Conservation (phyloP, 495 filamentous ascomycete genomes). For the Penicillium lividum region DNA sequence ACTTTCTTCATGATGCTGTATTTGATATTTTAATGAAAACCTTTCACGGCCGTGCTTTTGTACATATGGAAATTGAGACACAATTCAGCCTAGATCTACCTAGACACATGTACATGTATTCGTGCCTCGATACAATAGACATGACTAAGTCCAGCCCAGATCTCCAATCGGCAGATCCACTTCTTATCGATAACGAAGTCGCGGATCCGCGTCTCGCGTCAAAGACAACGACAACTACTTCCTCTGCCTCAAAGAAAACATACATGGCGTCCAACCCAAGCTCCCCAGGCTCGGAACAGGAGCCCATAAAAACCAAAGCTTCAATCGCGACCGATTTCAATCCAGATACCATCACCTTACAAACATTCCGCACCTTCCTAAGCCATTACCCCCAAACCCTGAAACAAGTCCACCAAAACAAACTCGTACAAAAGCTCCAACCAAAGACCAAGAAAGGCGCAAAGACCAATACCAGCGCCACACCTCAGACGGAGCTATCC, state of each 20-base stretch:
- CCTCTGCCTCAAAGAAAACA: not conserved
- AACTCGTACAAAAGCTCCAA: constrained; percentile 22
- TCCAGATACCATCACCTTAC: constrained; percentile 30
- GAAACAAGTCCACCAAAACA: constrained; percentile 27
- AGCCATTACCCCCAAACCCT: constrained; percentile 34
- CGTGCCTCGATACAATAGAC: no score
- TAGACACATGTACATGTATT: no score
- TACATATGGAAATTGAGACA: constrained; percentile 20
- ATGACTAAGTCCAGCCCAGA: not conserved
- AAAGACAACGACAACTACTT: not conserved
- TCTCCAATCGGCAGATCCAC: not conserved
- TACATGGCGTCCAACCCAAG: not conserved
- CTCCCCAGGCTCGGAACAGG: not conserved
- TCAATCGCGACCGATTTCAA: constrained; percentile 17
- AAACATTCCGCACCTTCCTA: constrained; percentile 36
- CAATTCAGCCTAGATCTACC: not conserved
- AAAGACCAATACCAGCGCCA: constrained; percentile 8
- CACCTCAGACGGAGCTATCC: constrained; percentile 10
- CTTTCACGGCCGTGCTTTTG: constrained; percentile 19
- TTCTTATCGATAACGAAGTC: not conserved
- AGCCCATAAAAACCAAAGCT: not conserved
- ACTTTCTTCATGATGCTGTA: constrained; percentile 27
- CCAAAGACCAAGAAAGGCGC: constrained; percentile 21
- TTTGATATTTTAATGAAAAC: constrained; percentile 25
- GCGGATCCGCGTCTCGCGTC: not conserved